phyloP scores from a whole-genome alignment of 148 eudicot species.

The Silene uniflora region DNA sequence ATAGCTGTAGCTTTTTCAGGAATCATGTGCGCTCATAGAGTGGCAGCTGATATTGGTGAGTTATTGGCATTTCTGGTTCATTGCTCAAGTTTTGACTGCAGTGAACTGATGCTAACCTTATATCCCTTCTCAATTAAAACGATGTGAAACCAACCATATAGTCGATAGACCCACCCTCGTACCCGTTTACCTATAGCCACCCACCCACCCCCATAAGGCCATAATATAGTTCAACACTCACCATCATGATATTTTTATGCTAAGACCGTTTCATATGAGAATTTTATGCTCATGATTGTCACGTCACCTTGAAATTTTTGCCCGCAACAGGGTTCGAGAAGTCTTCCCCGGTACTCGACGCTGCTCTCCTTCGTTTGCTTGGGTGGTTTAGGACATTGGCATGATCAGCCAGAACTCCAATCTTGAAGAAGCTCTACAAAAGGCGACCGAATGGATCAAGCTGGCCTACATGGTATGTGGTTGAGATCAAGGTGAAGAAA shows the following conservation, averaged over 20 bases:
- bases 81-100: too few species aligned
- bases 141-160: too few species aligned
- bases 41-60: slow-evolving; percentile 92
- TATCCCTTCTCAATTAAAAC: too few species aligned
- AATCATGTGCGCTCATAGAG: slow-evolving; percentile 98
- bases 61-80: not conserved
- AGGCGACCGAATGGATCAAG: not conserved
- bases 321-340: slow-evolving; percentile 63
- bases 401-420: slow-evolving; percentile 24
- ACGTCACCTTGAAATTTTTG: slow-evolving; percentile 2
- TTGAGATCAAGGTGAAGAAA: slow-evolving; percentile 17
- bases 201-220: too few species aligned
- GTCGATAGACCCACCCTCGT: too few species aligned
- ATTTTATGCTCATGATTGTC: not conserved
- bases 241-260: too few species aligned
- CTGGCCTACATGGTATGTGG: not conserved
- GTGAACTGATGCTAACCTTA: too few species aligned
- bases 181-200: too few species aligned
- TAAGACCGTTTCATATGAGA: too few species aligned
- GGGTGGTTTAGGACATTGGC: slow-evolving; percentile 94
- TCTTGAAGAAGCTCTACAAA: slow-evolving; percentile 5
- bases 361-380: slow-evolving; percentile 78
- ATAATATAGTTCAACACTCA: too few species aligned
- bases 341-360: slow-evolving; percentile 62
- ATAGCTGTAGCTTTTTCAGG: slow-evolving; percentile 98